These are phyloP conservation scores for Boletus subcaerulescens DNA, from an alignment of 768 basidiomycete genomes.

Conservation along the genomic window DNA sequence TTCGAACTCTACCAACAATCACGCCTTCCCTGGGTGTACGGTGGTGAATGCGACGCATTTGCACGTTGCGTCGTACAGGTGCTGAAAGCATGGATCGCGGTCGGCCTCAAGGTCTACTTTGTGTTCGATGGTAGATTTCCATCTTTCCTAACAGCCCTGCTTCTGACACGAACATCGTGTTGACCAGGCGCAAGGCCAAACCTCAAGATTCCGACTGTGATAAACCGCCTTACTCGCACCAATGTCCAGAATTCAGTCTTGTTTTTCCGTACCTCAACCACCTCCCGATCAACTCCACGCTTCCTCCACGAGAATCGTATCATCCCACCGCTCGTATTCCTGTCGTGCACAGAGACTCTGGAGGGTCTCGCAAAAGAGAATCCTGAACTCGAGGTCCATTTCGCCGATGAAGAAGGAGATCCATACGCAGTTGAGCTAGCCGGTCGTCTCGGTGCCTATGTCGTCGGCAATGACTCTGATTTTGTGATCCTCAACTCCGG, in stretches of 20 bases:
- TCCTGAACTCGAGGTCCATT: slow-evolving; percentile 51
- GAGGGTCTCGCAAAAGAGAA: slow-evolving; percentile 34
- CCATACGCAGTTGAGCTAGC: slow-evolving; percentile 84
- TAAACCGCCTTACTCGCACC: slow-evolving; percentile 55
- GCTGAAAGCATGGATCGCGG: slow-evolving; percentile 63
- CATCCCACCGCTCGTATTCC: slow-evolving; percentile 64
- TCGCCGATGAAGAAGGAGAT: slow-evolving; percentile 81
- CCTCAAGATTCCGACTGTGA: slow-evolving; percentile 69
- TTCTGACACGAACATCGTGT: slow-evolving; percentile 4
- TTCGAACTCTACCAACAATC: slow-evolving; percentile 61
- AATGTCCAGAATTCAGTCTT: slow-evolving; percentile 61
- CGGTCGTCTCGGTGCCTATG: slow-evolving; percentile 67
- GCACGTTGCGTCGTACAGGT: slow-evolving; percentile 44
- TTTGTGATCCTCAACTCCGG: slow-evolving; percentile 75
- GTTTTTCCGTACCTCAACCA: slow-evolving; percentile 76
- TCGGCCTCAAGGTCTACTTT: slow-evolving; percentile 65
- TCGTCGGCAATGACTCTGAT: slow-evolving; percentile 79
- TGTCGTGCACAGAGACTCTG: slow-evolving; percentile 57
- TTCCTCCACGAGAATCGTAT: slow-evolving; percentile 75
- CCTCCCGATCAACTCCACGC: slow-evolving; percentile 59
- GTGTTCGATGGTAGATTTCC: slow-evolving; percentile 72
- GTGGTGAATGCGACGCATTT: slow-evolving; percentile 72
- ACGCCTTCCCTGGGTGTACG: slow-evolving; percentile 78
- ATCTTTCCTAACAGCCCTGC: slow-evolving; percentile 16
- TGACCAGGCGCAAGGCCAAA: slow-evolving; percentile 60